phyloP scores from a whole-genome alignment of 208 protist species.

The Trypanosomatidae sp. region DNA sequence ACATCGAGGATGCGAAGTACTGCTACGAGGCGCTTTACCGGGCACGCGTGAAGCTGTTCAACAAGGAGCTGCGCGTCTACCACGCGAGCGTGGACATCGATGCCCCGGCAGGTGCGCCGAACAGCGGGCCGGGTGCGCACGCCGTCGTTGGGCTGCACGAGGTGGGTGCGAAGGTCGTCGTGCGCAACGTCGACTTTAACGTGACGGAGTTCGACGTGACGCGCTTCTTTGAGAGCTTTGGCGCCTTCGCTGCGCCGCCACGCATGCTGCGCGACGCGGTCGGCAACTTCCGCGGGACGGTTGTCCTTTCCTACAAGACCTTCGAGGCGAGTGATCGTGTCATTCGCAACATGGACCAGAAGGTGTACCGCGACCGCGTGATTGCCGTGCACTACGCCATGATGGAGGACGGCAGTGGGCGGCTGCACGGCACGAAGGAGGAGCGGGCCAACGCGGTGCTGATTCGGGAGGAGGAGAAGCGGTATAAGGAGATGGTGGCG shows the following conservation, averaged over 20 bases:
- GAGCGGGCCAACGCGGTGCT: constrained; percentile 76
- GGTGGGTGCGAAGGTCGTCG: constrained; percentile 81
- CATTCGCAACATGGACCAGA: constrained; percentile 73
- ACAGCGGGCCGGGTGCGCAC: not conserved
- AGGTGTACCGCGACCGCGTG: constrained; percentile 59
- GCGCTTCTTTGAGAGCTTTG: constrained; percentile 80
- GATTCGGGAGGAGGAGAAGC: constrained; percentile 65
- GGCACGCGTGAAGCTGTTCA: constrained; percentile 66
- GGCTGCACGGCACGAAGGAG: constrained; percentile 66
- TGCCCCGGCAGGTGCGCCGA: constrained; percentile 16
- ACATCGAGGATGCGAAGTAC: constrained; percentile 87
- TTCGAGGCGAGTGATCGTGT: constrained; percentile 71
- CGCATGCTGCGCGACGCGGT: constrained; percentile 78
- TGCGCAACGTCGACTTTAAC: constrained; percentile 69
- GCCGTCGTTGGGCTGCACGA: constrained; percentile 64
- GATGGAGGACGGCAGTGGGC: constrained; percentile 82
- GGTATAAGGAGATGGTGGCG: constrained; percentile 60
- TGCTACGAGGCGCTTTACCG: constrained; percentile 78
- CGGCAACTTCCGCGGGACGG: constrained; percentile 72
- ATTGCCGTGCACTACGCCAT: constrained; percentile 79
- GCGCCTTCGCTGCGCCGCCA: constrained; percentile 72
- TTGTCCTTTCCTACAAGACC: constrained; percentile 78
- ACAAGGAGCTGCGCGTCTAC: constrained; percentile 59
- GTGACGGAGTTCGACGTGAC: constrained; percentile 81
- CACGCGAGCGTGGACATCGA: constrained; percentile 75